Evolutionary conservation across 192 early-diverging fungal species (phyloP).

Genomic region (Backusella circina): DNA sequence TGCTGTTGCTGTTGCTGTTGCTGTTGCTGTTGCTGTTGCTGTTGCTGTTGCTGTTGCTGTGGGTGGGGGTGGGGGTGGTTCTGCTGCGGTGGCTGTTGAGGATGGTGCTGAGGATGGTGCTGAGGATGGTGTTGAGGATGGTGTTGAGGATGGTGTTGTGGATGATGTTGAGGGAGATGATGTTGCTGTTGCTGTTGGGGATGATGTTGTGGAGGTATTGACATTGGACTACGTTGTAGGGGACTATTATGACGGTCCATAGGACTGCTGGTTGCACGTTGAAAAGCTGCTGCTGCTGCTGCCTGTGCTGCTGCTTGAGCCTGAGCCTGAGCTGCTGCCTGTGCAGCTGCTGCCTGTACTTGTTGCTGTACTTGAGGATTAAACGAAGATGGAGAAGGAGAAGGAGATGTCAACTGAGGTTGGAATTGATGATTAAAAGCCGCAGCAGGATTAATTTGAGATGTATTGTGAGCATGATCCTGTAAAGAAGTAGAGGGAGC

Average conservation of each 20-base stretch:
- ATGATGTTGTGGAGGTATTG: not conserved
- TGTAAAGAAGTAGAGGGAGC: not conserved
- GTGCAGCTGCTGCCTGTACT: not conserved
- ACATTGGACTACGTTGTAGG: not conserved
- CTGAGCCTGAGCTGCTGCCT: not conserved
- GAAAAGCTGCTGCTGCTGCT: not conserved
- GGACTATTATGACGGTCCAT: not conserved
- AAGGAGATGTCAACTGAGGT: not conserved
- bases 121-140: no score
- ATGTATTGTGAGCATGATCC: not conserved
- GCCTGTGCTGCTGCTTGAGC: not conserved
- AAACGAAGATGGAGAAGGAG: not conserved
- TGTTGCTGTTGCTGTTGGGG: not conserved
- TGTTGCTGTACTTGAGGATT: not conserved
- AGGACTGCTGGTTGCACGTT: not conserved
- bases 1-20: not conserved
- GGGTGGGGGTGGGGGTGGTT: no score
- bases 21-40: no score
- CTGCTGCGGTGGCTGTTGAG: no score
- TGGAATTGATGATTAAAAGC: not conserved
- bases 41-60: no score
- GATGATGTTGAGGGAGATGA: not conserved
- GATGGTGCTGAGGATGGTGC: no score
- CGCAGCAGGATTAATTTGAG: not conserved
- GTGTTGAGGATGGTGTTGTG: not conserved